These are phyloP conservation scores for Salix dunnii DNA, from an alignment of 345 rosid genomes.

Conservation along the genomic window DNA sequence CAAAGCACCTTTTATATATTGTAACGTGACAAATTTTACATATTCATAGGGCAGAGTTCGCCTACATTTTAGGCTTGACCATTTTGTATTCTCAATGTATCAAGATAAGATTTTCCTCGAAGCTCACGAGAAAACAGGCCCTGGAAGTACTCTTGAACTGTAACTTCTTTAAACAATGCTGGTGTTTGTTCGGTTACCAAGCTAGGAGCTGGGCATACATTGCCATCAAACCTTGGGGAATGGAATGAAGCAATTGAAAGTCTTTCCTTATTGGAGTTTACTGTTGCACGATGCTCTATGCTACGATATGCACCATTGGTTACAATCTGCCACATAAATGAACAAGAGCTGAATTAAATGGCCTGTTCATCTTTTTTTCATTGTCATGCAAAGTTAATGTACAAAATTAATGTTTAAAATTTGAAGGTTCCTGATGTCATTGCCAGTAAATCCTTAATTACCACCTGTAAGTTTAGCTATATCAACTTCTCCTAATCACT, in stretches of 20 bases:
- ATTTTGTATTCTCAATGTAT: conserved; percentile 7
- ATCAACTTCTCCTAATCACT: no score
- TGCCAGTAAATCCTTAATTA: no score
- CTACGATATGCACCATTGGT: conserved; percentile 23
- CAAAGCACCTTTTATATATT: neutral
- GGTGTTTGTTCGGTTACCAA: conserved; percentile 13
- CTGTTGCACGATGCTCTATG: conserved; percentile 20
- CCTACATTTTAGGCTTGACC: neutral
- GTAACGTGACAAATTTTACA: neutral
- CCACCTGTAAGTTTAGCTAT: no score
- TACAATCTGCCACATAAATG: conserved; percentile 9
- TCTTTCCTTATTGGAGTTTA: conserved; percentile 19
- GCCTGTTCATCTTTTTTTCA: neutral
- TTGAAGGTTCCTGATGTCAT: no score
- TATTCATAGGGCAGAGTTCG: neutral
- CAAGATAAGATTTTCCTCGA: conserved; percentile 17
- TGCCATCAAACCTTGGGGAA: conserved; percentile 6
- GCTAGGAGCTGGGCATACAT: conserved; percentile 15
- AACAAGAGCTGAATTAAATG: neutral
- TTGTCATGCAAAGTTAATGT: no score
- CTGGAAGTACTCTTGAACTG: conserved; percentile 3
- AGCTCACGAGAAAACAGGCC: conserved; percentile 20
- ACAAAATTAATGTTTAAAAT: no score
- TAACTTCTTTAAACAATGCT: conserved; percentile 15
- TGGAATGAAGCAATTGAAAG: conserved; percentile 28